Evolutionary conservation across 139 green algal species (phyloP).

Genomic region (Volvox reticuliferus): DNA sequence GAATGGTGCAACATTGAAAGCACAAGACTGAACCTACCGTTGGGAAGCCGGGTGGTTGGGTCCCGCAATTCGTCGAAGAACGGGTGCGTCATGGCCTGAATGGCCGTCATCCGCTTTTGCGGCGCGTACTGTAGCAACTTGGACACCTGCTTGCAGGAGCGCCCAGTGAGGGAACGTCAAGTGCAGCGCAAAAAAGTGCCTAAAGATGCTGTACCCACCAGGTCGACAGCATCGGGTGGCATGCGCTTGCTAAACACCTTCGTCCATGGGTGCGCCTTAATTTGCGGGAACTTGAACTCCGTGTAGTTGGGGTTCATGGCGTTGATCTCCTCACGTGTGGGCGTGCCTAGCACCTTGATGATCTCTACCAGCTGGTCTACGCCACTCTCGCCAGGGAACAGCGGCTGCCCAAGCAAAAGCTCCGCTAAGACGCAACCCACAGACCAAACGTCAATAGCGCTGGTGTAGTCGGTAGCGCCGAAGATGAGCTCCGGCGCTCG

Average conservation of each 20-base stretch:
- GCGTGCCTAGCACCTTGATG: slow-evolving; percentile 99
- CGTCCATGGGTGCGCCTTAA: slow-evolving; percentile 96
- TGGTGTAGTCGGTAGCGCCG: slow-evolving; percentile 98
- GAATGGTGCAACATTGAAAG: too few species aligned
- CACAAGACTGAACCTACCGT: slow-evolving; percentile 64
- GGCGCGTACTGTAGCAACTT: slow-evolving; percentile 96
- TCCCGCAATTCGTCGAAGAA: slow-evolving; percentile 98
- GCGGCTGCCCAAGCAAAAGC: slow-evolving; percentile 93
- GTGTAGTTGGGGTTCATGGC: slow-evolving; percentile 99
- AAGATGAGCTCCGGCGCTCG: slow-evolving; percentile 99
- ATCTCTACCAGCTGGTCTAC: slow-evolving; percentile 99
- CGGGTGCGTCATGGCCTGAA: slow-evolving; percentile 88
- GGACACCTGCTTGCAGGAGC: slow-evolving; percentile 70
- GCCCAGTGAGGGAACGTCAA: background rate
- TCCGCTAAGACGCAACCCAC: slow-evolving; percentile 98
- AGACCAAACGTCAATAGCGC: slow-evolving; percentile 98
- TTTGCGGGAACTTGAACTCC: slow-evolving; percentile 99
- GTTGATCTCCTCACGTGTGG: slow-evolving; percentile 95
- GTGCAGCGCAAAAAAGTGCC: background rate
- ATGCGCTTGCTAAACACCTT: slow-evolving; percentile 97
- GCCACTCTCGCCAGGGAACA: slow-evolving; percentile 95
- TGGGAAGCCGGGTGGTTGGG: slow-evolving; percentile 83
- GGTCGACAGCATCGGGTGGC: slow-evolving; percentile 92
- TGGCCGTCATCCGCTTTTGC: slow-evolving; percentile 76
- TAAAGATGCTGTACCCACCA: slow-evolving; percentile 64